phyloP scores from a whole-genome alignment of 2,329 filamentous ascomycete species.

The Fusarium multiceps region DNA sequence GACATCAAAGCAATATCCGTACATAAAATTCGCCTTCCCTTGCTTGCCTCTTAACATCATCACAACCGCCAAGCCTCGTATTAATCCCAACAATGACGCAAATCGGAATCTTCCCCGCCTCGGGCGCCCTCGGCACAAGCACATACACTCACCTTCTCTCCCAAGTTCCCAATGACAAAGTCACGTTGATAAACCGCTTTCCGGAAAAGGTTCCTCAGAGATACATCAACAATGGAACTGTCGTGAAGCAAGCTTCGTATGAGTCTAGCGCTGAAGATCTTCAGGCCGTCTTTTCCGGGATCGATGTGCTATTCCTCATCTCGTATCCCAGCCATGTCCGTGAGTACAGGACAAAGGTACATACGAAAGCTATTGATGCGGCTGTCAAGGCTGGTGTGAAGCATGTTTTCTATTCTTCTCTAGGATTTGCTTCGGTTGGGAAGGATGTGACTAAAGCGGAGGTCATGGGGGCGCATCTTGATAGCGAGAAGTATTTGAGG shows the following conservation, averaged over 20 bases:
- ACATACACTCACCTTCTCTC: slow-evolving; percentile 27
- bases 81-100: slow-evolving; percentile 2
- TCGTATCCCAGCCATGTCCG: slow-evolving; percentile 37
- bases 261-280: slow-evolving; percentile 19
- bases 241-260: slow-evolving; percentile 22
- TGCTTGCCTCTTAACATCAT: too few relatives aligned
- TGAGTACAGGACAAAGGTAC: slow-evolving; percentile 21
- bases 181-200: slow-evolving; percentile 30
- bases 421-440: slow-evolving; percentile 2
- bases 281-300: not conserved
- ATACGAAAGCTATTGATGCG: slow-evolving; percentile 19
- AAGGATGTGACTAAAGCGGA: slow-evolving; percentile 8
- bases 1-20: too few relatives aligned
- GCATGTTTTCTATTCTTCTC: slow-evolving; percentile 36
- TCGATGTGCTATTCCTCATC: slow-evolving; percentile 26
- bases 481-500: slow-evolving; percentile 21
- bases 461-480: slow-evolving; percentile 35
- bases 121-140: slow-evolving; percentile 32
- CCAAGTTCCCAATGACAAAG: slow-evolving; percentile 8
- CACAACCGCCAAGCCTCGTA: not conserved
- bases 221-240: slow-evolving; percentile 12
- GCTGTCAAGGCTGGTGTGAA: slow-evolving; percentile 15
- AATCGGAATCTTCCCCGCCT: slow-evolving; percentile 40
- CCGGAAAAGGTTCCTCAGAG: slow-evolving; percentile 12
- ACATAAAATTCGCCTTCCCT: not conserved